Evolutionary conservation across 345 rosid species (phyloP).

Genomic region (Syzygium aromaticum): DNA sequence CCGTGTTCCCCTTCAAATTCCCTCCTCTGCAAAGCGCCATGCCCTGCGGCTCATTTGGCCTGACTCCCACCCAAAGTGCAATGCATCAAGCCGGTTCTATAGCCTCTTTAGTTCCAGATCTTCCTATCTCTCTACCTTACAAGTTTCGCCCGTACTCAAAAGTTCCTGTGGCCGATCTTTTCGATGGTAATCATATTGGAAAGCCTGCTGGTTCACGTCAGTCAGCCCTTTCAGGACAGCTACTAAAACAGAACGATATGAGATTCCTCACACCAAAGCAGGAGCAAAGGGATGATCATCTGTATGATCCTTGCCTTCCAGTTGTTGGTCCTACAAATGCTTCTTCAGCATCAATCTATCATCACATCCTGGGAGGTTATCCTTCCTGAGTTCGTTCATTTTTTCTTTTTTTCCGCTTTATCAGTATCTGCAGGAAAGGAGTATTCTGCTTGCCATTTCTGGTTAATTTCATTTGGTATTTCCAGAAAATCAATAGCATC

Average conservation of each 20-base stretch:
- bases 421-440: neutral
- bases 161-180: constrained; percentile 17
- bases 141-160: constrained; percentile 14
- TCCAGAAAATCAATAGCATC: neutral
- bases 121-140: constrained; percentile 32
- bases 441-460: neutral
- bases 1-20: constrained; percentile 38
- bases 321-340: constrained; percentile 22
- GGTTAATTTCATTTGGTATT: neutral
- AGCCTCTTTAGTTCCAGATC: constrained; percentile 25
- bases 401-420: neutral
- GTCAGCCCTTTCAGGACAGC: constrained; percentile 24
- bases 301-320: constrained; percentile 21
- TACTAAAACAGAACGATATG: constrained; percentile 14
- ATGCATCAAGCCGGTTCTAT: constrained; percentile 20
- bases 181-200: constrained; percentile 5
- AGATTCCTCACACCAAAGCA: constrained; percentile 30
- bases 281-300: constrained; percentile 35
- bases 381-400: constrained; percentile 9
- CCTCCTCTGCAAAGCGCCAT: constrained; percentile 22
- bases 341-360: constrained; percentile 22
- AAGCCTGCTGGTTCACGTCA: constrained; percentile 13
- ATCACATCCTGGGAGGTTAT: constrained; percentile 21
- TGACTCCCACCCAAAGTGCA: constrained; percentile 13
- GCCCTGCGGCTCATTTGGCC: constrained; percentile 26